Percentiles rank a stretch among this genome's conserved stretches.
Evolutionary conservation across 768 basidiomycete species (phyloP).

Genomic region (Nidula microcarpa): DNA sequence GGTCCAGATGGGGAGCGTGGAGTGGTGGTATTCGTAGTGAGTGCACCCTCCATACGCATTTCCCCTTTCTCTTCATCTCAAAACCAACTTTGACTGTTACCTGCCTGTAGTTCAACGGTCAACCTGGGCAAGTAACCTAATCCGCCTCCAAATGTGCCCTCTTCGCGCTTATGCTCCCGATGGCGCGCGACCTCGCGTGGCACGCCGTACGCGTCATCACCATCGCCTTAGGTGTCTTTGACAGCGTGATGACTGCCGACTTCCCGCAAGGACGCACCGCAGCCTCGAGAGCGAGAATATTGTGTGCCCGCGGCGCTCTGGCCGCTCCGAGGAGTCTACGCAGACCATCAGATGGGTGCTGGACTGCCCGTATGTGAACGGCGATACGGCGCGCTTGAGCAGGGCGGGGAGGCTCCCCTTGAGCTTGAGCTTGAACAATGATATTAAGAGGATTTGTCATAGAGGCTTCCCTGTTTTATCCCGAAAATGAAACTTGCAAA

Average conservation of each 20-base stretch:
- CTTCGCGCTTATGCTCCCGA: conserved; percentile 53
- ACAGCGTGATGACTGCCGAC: conserved; percentile 37
- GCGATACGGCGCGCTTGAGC: conserved; percentile 45
- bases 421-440: conserved; percentile 13
- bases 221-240: conserved; percentile 53
- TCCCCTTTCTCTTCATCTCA: neutral
- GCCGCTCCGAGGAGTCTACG: conserved; percentile 46
- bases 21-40: conserved; percentile 54
- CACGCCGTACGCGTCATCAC: conserved; percentile 52
- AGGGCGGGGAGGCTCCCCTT: conserved; percentile 37
- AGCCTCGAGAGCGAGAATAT: conserved; percentile 36
- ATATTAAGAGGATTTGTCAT: too few relatives aligned
- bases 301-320: conserved; percentile 43
- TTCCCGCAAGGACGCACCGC: conserved; percentile 30
- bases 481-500: too few relatives aligned
- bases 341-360: conserved; percentile 46
- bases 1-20: conserved; percentile 51
- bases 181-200: conserved; percentile 52
- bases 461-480: too few relatives aligned
- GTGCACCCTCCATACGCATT: conserved; percentile 45
- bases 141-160: conserved; percentile 55
- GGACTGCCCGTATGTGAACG: conserved; percentile 53
- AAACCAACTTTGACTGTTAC: neutral
- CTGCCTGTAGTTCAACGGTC: conserved; percentile 45
- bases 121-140: conserved; percentile 56